Percentiles rank a stretch among this genome's conserved stretches.
phyloP scores from a whole-genome alignment of 1,139 yeast genomes.

The Pichia kudriavzevii region DNA sequence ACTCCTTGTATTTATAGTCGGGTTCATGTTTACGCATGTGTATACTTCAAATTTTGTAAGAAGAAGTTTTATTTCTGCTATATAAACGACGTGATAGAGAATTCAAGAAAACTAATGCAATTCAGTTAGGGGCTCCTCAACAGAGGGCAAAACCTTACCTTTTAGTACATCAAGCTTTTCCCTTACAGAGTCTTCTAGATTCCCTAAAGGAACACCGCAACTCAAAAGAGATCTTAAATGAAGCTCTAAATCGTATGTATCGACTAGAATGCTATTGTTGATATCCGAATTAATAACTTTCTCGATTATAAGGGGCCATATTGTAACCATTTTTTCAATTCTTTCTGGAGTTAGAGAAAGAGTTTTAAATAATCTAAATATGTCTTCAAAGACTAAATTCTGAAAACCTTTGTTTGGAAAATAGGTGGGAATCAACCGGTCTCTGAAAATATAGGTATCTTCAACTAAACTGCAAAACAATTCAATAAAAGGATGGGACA shows the following conservation, averaged over 20 bases:
- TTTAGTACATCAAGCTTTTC: slow-evolving; percentile 2
- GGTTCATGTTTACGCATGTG: background rate
- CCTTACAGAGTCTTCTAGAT: slow-evolving; percentile 1
- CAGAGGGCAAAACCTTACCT: background rate
- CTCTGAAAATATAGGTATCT: too few species aligned
- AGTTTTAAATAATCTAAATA: slow-evolving; percentile 16
- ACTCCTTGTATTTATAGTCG: slow-evolving; percentile 65
- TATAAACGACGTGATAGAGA: too few species aligned
- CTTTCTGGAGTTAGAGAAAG: slow-evolving; percentile 13
- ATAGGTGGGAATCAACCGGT: too few species aligned
- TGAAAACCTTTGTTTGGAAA: too few species aligned
- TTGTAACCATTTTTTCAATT: slow-evolving; percentile 13
- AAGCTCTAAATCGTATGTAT: background rate
- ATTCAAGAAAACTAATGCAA: too few species aligned
- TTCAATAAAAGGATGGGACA: slow-evolving; percentile 3
- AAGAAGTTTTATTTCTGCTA: background rate
- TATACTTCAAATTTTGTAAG: slow-evolving; percentile 1
- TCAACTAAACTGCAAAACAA: too few species aligned
- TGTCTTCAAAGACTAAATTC: too few species aligned
- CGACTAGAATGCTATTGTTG: slow-evolving; percentile 1
- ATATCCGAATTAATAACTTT: slow-evolving; percentile 18
- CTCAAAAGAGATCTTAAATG: slow-evolving; percentile 13
- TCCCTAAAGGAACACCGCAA: slow-evolving; percentile 12
- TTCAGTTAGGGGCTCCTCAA: slow-evolving; percentile 14
- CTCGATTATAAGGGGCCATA: slow-evolving; percentile 20